Conservation (phyloP, 805 yeast species). For the Yarrowia sp. region DNA sequence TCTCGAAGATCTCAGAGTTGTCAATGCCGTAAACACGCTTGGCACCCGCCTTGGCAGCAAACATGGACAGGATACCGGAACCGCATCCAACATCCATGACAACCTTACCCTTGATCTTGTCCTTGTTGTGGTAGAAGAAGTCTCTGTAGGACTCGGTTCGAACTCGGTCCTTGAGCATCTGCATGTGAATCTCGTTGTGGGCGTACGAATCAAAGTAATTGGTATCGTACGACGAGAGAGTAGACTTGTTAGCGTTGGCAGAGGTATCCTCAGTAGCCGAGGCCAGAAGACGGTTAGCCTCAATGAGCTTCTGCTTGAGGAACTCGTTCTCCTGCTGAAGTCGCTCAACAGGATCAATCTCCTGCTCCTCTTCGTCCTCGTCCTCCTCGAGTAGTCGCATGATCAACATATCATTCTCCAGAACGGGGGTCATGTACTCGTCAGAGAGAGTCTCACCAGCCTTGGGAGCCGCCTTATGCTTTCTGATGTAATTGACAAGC, state of each 20-base stretch:
- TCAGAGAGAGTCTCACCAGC: conserved; percentile 29
- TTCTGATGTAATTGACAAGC: conserved; percentile 35
- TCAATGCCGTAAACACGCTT: conserved; percentile 96
- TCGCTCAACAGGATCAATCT: neutral
- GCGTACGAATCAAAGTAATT: conserved; percentile 94
- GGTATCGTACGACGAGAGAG: conserved; percentile 53
- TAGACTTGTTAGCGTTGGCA: conserved; percentile 4
- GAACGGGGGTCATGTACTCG: conserved; percentile 33
- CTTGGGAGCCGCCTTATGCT: conserved; percentile 28
- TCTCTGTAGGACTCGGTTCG: conserved; percentile 89
- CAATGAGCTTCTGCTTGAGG: conserved; percentile 14
- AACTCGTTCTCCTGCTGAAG: conserved; percentile 16
- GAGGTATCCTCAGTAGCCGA: conserved; percentile 6
- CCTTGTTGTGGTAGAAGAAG: conserved; percentile 86
- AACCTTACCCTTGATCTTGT: conserved; percentile 84
- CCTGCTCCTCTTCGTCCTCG: conserved; percentile 35
- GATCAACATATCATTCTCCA: conserved; percentile 35
- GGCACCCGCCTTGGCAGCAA: conserved; percentile 97
- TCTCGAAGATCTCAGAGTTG: conserved; percentile 91
- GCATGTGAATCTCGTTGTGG: conserved; percentile 96
- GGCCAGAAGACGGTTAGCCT: conserved; percentile 9
- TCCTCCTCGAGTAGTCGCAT: conserved; percentile 34
- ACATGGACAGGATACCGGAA: conserved; percentile 95
- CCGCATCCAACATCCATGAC: conserved; percentile 99
- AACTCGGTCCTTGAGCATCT: conserved; percentile 93